Evolutionary conservation across 805 yeast genomes (phyloP), one percentile per base, ranked within the genome.

Genomic region (Brettanomyces naardenensis): DNA sequence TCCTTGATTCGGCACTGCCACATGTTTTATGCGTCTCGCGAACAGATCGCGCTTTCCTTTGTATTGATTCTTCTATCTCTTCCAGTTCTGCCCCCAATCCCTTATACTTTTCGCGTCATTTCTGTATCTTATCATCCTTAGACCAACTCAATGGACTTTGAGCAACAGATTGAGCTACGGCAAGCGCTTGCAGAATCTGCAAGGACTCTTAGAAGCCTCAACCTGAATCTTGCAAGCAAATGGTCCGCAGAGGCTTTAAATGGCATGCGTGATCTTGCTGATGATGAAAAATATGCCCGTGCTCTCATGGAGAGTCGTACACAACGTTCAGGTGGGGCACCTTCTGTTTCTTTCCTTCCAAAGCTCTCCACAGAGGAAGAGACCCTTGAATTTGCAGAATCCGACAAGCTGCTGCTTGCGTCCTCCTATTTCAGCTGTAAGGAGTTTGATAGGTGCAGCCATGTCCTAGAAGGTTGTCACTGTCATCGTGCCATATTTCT

Each of bases 231-330:
- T 36, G 78, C 88, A 0, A 75, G 95, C 3, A 85, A 85, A 62
- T 88, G 95, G 95, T 68, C 78, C 1, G 78, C 86, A 2, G 95
- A 87, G 51, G 95, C 95, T 1, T 62, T 82, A 17, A 71, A 69
- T 48, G 94, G 90, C 0, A 59, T 83, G 44, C 44, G 38, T 6
- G 29, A 46, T 10, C 36, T 48, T n/a, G 11, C 46, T 3, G 44
- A 45, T 18, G 54, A 52, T 4, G 39, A 47, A 31, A 46, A 41
- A 13, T 33, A 46, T 36, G 44, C 49, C 19, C n/a, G n/a, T n/a
- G 46, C 47, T 30, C 33, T 41, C 26, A 45, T 46, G 18, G 35
- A 40, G 28, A 32, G 32, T 4, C 21, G 22, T 13, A 15, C 15
- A 13, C 25, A 31, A 20, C 17, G 11, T 6, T 15, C 15, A 7